Evolutionary conservation across 169 alveolate species (phyloP).

Genomic region (Cryptosporidium felis): DNA sequence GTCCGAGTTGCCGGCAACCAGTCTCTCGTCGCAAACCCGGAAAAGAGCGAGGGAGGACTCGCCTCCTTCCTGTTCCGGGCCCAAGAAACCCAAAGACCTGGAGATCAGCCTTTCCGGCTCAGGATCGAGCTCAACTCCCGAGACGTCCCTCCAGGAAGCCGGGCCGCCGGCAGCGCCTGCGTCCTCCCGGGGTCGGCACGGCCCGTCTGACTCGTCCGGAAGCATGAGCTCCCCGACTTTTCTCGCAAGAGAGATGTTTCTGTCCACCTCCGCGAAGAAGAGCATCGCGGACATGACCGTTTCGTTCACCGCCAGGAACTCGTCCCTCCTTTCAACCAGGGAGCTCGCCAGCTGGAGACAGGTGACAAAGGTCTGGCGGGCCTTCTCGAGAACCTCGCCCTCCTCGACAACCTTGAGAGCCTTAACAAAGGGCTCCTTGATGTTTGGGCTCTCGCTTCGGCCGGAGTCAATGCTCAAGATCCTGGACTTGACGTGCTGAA

Average conservation of each 20-base stretch:
- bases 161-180: background rate
- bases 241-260: constrained; percentile 34
- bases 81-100: background rate
- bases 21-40: background rate
- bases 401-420: background rate
- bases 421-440: background rate
- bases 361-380: constrained; percentile 26
- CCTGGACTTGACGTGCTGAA: constrained; percentile 18
- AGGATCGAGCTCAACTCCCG: background rate
- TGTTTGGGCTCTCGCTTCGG: background rate
- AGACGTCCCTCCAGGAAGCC: background rate
- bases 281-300: constrained; percentile 40
- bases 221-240: background rate
- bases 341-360: background rate
- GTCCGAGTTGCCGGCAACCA: background rate
- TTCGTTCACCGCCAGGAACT: background rate
- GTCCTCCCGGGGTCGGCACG: background rate
- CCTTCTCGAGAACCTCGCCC: background rate
- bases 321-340: background rate
- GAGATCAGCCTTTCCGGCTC: background rate
- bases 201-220: background rate
- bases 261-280: constrained; percentile 51
- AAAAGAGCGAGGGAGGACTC: background rate
- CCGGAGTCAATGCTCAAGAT: background rate
- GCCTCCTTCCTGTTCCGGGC: background rate